A percentile compares a stretch with the other conserved stretches of the same genome.
Conservation (phyloP, 371 early-diverging fungal genomes). For the Mucor plumbeus region DNA sequence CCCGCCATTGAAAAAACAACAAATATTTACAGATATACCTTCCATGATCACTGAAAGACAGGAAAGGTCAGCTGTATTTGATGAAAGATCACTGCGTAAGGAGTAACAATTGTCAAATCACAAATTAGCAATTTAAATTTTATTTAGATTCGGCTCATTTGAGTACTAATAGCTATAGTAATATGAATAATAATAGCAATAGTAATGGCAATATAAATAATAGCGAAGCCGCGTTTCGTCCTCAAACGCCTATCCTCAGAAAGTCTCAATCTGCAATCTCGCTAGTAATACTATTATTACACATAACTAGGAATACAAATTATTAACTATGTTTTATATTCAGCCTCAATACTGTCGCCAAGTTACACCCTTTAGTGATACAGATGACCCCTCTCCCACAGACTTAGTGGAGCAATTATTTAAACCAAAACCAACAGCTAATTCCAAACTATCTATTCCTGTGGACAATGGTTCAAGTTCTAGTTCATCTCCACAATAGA, state of each 20-base stretch:
- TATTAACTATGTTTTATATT: not conserved
- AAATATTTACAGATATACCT: slow-evolving; percentile 47
- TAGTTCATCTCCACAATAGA: not conserved
- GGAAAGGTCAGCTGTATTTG: slow-evolving; percentile 43
- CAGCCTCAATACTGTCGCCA: slow-evolving; percentile 34
- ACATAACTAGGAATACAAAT: not conserved
- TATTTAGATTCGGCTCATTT: slow-evolving; percentile 11
- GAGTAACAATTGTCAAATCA: not conserved
- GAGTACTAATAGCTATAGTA: slow-evolving; percentile 45
- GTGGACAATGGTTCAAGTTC: not conserved
- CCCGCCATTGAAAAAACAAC: slow-evolving; percentile 47
- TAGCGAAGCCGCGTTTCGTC: not conserved
- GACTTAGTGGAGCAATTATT: slow-evolving; percentile 43
- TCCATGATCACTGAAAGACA: slow-evolving; percentile 41
- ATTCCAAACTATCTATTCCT: not conserved
- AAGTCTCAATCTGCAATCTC: slow-evolving; percentile 36
- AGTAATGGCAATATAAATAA: not conserved
- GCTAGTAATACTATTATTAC: slow-evolving; percentile 19
- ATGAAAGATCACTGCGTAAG: slow-evolving; percentile 30
- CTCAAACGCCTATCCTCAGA: slow-evolving; percentile 10
- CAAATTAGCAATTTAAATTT: not conserved
- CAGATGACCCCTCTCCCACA: slow-evolving; percentile 39
- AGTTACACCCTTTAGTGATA: slow-evolving; percentile 25
- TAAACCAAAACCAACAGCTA: slow-evolving; percentile 14
- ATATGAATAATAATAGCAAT: not conserved